Evolutionary conservation across 1,284 basidiomycete genomes (phyloP), one percentile per base, ranked within the genome.

Genomic region (Cystobasidiaceae sp.): DNA sequence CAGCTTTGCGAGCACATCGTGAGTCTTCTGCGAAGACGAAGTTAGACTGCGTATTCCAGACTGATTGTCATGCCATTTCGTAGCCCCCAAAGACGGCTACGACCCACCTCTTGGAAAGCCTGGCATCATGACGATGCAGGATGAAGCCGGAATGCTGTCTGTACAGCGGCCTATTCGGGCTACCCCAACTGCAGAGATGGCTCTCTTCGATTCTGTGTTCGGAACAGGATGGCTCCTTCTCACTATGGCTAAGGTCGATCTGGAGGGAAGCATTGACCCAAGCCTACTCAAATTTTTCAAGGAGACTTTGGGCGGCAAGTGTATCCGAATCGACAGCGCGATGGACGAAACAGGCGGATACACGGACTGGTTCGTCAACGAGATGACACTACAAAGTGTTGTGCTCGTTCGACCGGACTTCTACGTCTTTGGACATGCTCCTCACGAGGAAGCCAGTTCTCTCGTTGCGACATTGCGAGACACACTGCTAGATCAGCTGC

Each of bases 321-420:
- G 45, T 17, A 30, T 51, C 19, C 39, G 33, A 25, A 60, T 60
- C 13, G 50, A 7, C 13, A 30, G 30, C 4, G 19, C 34, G 19
- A 34, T 49, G 28, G 58, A 60, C 25, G n/a, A 37, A 1, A 50
- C 58, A 3, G 58, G 58, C 9, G 58, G 50, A 39, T 60, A 60
- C 37, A 4, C 45, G 23, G 15, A 28, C n/a, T 60, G 58, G 58
- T 60, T 60, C 19, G 33, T 39, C 11, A 28, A 39, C n/a, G 48
- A 58, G n/a, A 27, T 60, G 7, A 34, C 37, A 17, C 3, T 48
- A 34, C 45, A 41, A 15, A 30, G 39, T 13, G 58, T 28, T 7
- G 48, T 60, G 4, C 23, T 60, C 19, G 43, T 60, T n/a, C 58
- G 58, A 13, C 58, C 58, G 21, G 58, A 60, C 25, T 60, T 60